These are phyloP conservation scores for Murraya koenigii DNA, from an alignment of 345 rosid genomes.

Conservation along the genomic window DNA sequence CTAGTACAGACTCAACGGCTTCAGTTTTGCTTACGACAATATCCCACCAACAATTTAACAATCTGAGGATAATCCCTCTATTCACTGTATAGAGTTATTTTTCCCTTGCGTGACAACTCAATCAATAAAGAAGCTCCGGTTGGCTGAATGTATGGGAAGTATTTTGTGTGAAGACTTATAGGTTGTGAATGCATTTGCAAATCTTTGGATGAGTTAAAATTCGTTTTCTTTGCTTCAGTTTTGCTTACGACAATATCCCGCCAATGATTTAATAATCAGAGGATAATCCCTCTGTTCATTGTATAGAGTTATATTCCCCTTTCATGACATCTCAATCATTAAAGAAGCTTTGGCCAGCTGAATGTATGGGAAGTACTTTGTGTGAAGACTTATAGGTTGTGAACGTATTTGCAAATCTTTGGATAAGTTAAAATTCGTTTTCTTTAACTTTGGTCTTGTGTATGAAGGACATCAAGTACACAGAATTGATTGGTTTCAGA, in stretches of 20 bases:
- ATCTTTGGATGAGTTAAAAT: conserved; percentile 26
- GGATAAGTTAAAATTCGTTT: conserved; percentile 30
- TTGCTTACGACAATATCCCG: conserved; percentile 18
- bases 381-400: conserved; percentile 15
- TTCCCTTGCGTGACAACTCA: conserved; percentile 26
- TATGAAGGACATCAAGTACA: conserved; percentile 20
- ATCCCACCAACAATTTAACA: conserved; percentile 3
- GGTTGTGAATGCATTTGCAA: conserved; percentile 4
- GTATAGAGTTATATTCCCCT: conserved; percentile 41
- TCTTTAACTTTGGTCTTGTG: conserved; percentile 20
- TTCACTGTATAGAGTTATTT: conserved; percentile 43
- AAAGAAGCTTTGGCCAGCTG: conserved; percentile 33
- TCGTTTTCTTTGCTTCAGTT: conserved; percentile 25
- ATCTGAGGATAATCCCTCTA: conserved; percentile 23
- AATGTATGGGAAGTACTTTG: conserved; percentile 11
- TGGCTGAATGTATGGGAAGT: conserved; percentile 14
- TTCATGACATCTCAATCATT: conserved; percentile 31
- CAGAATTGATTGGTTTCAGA: conserved; percentile 8
- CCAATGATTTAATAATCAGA: conserved; percentile 16
- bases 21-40: conserved; percentile 22
- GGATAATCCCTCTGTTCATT: conserved; percentile 22
- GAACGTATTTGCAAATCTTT: conserved; percentile 4
- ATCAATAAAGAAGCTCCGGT: conserved; percentile 41
- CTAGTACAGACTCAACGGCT: background rate
- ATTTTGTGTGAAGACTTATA: conserved; percentile 14